Conservation (phyloP, 2,329 filamentous ascomycete genomes). For the Biscogniauxia mediterranea region DNA sequence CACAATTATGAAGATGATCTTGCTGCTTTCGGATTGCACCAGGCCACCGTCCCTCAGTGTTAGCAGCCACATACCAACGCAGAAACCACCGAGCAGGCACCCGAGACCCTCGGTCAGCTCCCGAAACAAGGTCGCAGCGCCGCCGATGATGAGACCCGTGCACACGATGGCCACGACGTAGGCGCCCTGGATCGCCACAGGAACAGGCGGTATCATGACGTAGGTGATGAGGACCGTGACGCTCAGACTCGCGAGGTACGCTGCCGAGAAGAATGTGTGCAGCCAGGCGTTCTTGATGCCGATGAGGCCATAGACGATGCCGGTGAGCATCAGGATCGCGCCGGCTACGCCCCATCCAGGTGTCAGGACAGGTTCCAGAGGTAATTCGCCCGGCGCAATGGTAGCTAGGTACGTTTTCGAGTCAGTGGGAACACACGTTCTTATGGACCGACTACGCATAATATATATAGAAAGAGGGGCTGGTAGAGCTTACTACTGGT, state of each 20-base stretch:
- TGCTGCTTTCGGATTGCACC: slow-evolving; percentile 59
- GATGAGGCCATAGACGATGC: slow-evolving; percentile 68
- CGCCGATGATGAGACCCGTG: slow-evolving; percentile 73
- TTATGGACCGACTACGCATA: not conserved
- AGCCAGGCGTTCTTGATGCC: slow-evolving; percentile 81
- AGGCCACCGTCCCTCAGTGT: slow-evolving; percentile 75
- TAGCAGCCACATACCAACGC: slow-evolving; percentile 86
- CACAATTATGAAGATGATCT: slow-evolving; percentile 71
- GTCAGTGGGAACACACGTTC: slow-evolving; percentile 8
- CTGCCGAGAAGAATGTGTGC: slow-evolving; percentile 77
- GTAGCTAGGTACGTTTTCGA: slow-evolving; percentile 36
- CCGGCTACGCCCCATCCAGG: slow-evolving; percentile 80
- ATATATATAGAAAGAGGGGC: not conserved
- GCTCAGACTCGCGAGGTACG: slow-evolving; percentile 68
- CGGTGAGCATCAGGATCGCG: slow-evolving; percentile 70
- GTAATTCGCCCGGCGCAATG: slow-evolving; percentile 56
- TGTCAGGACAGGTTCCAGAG: slow-evolving; percentile 71
- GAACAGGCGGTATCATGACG: slow-evolving; percentile 78
- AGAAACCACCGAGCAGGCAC: slow-evolving; percentile 84
- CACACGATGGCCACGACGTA: slow-evolving; percentile 78
- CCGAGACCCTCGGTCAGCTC: slow-evolving; percentile 81
- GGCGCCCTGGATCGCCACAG: slow-evolving; percentile 74
- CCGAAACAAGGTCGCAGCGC: slow-evolving; percentile 71
- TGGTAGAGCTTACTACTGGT: slow-evolving; percentile 27
- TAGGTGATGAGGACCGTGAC: slow-evolving; percentile 84